These are phyloP conservation scores for Penicillium subrubescens DNA, from an alignment of 495 filamentous ascomycete genomes.

Conservation along the genomic window DNA sequence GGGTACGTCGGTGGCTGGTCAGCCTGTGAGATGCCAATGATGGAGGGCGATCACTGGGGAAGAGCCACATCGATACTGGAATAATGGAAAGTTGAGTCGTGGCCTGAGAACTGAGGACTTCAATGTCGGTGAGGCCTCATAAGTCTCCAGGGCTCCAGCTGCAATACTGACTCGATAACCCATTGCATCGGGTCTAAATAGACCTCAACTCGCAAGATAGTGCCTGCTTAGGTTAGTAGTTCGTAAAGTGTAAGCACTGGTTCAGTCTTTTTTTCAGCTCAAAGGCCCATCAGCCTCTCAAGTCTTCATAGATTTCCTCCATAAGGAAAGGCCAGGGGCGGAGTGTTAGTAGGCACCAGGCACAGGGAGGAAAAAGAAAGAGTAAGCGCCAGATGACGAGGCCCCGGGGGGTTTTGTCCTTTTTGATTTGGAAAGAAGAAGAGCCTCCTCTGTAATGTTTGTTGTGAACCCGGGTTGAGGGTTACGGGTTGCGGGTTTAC, in stretches of 20 bases:
- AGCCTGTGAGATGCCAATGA: not conserved
- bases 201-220: not conserved
- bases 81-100: not conserved
- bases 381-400: not conserved
- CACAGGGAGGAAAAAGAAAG: not conserved
- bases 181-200: not conserved
- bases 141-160: not conserved
- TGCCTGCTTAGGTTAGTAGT: not conserved
- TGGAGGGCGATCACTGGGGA: not conserved
- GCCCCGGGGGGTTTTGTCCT: not conserved
- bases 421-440: not conserved
- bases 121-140: slow-evolving; percentile 4
- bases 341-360: not conserved
- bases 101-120: not conserved
- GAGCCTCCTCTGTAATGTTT: not conserved
- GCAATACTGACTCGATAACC: not conserved
- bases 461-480: not conserved
- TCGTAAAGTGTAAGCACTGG: not conserved
- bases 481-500: not conserved
- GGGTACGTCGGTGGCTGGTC: not conserved
- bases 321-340: not conserved
- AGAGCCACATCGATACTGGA: not conserved
- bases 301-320: not conserved
- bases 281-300: not conserved
- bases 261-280: not conserved